Conservation (phyloP, 208 protist genomes). For the Crithidia bombi region DNA sequence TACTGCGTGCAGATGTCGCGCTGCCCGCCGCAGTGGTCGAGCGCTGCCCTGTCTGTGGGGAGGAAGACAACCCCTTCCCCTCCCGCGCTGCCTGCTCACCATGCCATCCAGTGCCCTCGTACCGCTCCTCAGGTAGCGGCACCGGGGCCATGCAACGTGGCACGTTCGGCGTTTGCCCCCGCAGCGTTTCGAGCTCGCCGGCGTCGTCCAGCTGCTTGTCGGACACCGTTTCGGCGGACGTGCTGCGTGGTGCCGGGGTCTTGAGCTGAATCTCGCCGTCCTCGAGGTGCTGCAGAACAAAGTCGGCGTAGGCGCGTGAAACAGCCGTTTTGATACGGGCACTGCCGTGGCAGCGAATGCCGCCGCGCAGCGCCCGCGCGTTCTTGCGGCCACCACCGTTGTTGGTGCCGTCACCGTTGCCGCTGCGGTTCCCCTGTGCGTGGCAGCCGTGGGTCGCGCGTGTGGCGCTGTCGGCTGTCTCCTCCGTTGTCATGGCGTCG, state of each 20-base stretch:
- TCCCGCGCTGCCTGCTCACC: not conserved
- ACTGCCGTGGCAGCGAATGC: slow-evolving; percentile 52
- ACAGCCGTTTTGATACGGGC: slow-evolving; percentile 35
- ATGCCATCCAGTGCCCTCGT: not conserved
- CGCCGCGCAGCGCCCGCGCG: slow-evolving; percentile 33
- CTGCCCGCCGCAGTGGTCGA: not conserved
- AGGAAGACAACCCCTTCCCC: not conserved
- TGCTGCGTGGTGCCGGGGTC: slow-evolving; percentile 12
- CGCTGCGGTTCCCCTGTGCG: not conserved
- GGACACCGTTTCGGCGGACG: slow-evolving; percentile 11
- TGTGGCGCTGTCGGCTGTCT: not conserved
- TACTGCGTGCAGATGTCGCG: not conserved
- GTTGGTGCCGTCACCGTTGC: not conserved
- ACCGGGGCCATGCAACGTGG: slow-evolving; percentile 33
- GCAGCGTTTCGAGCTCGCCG: slow-evolving; percentile 45
- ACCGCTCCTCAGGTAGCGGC: slow-evolving; percentile 10
- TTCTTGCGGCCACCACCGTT: not conserved
- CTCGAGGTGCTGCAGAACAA: slow-evolving; percentile 33
- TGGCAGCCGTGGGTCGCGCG: not conserved
- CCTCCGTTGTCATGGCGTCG: slow-evolving; percentile 1
- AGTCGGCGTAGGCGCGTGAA: slow-evolving; percentile 40
- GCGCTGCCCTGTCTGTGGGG: not conserved
- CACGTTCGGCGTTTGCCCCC: slow-evolving; percentile 44
- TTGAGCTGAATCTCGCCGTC: slow-evolving; percentile 20
- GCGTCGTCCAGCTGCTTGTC: slow-evolving; percentile 35